A percentile compares a stretch with the other conserved stretches of the same genome.
phyloP scores from a whole-genome alignment of 208 protist genomes.

The Leishmania tropica region DNA sequence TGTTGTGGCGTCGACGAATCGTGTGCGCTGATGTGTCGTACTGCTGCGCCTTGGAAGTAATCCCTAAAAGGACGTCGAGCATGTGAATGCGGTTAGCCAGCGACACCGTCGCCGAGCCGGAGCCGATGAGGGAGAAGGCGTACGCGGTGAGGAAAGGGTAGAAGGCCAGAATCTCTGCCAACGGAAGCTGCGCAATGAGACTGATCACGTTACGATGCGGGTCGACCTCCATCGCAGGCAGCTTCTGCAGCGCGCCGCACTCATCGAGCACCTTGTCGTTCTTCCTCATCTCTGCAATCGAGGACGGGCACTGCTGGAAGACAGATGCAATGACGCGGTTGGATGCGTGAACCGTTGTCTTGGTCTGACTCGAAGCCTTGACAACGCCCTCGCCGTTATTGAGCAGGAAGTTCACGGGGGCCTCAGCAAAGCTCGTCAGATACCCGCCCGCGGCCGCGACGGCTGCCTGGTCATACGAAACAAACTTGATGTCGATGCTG shows the following conservation, averaged over 20 bases:
- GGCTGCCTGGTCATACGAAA: conserved; percentile 67
- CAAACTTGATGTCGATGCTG: conserved; percentile 68
- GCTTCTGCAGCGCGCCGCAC: conserved; percentile 40
- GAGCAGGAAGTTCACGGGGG: conserved; percentile 47
- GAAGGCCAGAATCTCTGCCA: conserved; percentile 85
- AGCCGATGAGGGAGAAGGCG: conserved; percentile 78
- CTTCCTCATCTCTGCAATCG: conserved; percentile 45
- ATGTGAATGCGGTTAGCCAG: conserved; percentile 73
- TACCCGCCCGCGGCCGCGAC: conserved; percentile 76
- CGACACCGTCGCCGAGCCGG: conserved; percentile 60
- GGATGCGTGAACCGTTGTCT: conserved; percentile 81
- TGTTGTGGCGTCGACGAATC: conserved; percentile 53
- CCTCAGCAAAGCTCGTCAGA: conserved; percentile 74
- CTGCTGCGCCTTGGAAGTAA: conserved; percentile 67
- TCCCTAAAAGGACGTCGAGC: conserved; percentile 67
- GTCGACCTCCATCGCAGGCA: conserved; percentile 30
- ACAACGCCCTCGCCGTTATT: conserved; percentile 75
- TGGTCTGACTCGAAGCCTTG: conserved; percentile 55
- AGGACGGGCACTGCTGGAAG: conserved; percentile 53
- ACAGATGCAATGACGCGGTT: conserved; percentile 66
- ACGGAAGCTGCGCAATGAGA: conserved; percentile 65
- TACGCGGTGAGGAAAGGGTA: conserved; percentile 84
- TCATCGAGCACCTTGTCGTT: conserved; percentile 57
- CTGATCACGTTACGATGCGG: conserved; percentile 55
- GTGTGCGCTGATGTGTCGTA: conserved; percentile 69